phyloP scores from a whole-genome alignment of 768 basidiomycete genomes.

The Phlebiopsis gigantea region DNA sequence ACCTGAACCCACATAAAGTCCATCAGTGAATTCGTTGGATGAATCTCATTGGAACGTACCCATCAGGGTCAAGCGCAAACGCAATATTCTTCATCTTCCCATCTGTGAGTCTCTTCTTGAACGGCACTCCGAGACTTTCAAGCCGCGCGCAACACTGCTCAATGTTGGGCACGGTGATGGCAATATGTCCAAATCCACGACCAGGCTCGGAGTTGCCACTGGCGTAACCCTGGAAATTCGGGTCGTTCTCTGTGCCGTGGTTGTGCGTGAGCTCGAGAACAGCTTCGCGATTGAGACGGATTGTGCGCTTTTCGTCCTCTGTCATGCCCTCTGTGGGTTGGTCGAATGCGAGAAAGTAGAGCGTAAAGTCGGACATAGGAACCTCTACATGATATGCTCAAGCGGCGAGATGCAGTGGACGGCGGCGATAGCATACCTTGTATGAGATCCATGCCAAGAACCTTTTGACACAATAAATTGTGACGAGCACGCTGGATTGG shows the following conservation, averaged over 20 bases:
- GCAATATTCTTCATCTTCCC: constrained; percentile 85
- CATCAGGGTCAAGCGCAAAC: constrained; percentile 82
- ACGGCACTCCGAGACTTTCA: constrained; percentile 70
- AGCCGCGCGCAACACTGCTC: constrained; percentile 81
- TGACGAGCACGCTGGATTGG: background rate
- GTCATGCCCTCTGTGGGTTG: constrained; percentile 50
- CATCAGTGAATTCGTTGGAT: background rate
- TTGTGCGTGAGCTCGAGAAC: constrained; percentile 85
- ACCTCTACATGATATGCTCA: background rate
- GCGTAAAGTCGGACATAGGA: constrained; percentile 42
- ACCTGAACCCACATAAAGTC: constrained; percentile 29
- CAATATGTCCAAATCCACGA: constrained; percentile 83
- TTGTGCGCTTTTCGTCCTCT: constrained; percentile 45
- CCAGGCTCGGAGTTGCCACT: constrained; percentile 84
- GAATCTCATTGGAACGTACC: constrained; percentile 24
- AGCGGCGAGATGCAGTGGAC: background rate
- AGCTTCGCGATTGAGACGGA: constrained; percentile 63
- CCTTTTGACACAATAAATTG: constrained; percentile 23
- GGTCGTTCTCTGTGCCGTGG: constrained; percentile 83
- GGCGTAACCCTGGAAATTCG: constrained; percentile 75
- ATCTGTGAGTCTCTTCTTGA: constrained; percentile 84
- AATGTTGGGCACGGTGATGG: constrained; percentile 79
- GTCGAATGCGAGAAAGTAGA: constrained; percentile 80
- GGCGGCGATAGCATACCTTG: background rate
- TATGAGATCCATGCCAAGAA: constrained; percentile 75